Conservation (phyloP, 805 yeast species). For the Candida qinlingensis region DNA sequence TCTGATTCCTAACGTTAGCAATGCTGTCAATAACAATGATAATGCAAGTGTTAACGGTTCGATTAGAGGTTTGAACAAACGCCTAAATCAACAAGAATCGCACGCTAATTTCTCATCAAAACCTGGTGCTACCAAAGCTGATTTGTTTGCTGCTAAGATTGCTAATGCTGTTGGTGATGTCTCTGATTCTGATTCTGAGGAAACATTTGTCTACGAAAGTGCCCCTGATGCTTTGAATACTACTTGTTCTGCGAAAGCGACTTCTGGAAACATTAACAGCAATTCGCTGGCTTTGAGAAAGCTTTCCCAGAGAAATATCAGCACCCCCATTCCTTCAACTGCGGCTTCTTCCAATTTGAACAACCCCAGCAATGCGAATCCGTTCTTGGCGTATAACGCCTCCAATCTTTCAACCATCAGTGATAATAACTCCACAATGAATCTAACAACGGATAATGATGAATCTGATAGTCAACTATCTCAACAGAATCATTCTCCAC, state of each 20-base stretch:
- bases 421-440: conserved; percentile 4
- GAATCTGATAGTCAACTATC: conserved; percentile 5
- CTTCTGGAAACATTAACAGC: conserved; percentile 3
- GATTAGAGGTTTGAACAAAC: conserved; percentile 19
- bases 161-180: conserved; percentile 93
- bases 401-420: conserved; percentile 1
- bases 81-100: conserved; percentile 16
- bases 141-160: conserved; percentile 88
- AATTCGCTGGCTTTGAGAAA: conserved; percentile 19
- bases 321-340: conserved; percentile 22
- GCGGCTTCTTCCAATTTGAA: background rate
- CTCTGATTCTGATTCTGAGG: conserved; percentile 84
- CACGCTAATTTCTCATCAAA: conserved; percentile 11
- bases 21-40: conserved; percentile 12
- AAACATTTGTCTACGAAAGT: conserved; percentile 89
- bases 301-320: conserved; percentile 21
- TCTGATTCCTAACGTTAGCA: conserved; percentile 1
- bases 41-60: conserved; percentile 22
- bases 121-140: conserved; percentile 65
- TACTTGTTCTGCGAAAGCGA: conserved; percentile 11
- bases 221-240: conserved; percentile 24
- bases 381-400: background rate
- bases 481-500: conserved; percentile 3
- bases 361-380: background rate
- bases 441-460: conserved; percentile 3